Evolutionary conservation across 2,329 filamentous ascomycete species (phyloP).

Genomic region (Talaromyces marneffei): DNA sequence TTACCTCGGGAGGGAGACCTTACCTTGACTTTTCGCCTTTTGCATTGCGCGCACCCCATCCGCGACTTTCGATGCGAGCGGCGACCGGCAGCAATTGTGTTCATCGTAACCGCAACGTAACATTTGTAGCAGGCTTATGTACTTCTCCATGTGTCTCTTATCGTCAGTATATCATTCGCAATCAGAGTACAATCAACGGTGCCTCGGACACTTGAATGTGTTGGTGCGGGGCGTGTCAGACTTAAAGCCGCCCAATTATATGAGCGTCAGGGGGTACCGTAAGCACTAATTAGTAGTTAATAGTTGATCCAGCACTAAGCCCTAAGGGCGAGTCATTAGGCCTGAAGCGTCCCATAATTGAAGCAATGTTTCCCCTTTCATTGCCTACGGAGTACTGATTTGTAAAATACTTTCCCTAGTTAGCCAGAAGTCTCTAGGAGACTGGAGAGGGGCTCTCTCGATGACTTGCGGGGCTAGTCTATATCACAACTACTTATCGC

Average conservation of each 20-base stretch:
- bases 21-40: slow-evolving; percentile 28
- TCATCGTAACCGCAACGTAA: too few relatives aligned
- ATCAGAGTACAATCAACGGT: not conserved
- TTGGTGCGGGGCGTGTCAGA: not conserved
- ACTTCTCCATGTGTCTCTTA: not conserved
- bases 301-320: not conserved
- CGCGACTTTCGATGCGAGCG: slow-evolving; percentile 25
- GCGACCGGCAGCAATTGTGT: slow-evolving; percentile 1
- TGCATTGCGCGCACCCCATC: slow-evolving; percentile 24
- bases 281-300: too few relatives aligned
- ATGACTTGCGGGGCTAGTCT: too few relatives aligned
- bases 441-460: too few relatives aligned
- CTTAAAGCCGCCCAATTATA: not conserved
- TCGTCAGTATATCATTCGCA: not conserved
- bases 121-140: too few relatives aligned
- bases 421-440: too few relatives aligned
- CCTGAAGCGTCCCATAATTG: not conserved
- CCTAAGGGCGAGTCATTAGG: not conserved
- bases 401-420: too few relatives aligned
- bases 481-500: too few relatives aligned
- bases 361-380: too few relatives aligned
- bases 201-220: not conserved
- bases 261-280: not conserved
- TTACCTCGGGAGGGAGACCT: too few relatives aligned
- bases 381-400: too few relatives aligned